Evolutionary conservation across 106 monocot species (phyloP), one percentile per base, ranked within the genome.

Genomic region (Iris macrosiphon): DNA sequence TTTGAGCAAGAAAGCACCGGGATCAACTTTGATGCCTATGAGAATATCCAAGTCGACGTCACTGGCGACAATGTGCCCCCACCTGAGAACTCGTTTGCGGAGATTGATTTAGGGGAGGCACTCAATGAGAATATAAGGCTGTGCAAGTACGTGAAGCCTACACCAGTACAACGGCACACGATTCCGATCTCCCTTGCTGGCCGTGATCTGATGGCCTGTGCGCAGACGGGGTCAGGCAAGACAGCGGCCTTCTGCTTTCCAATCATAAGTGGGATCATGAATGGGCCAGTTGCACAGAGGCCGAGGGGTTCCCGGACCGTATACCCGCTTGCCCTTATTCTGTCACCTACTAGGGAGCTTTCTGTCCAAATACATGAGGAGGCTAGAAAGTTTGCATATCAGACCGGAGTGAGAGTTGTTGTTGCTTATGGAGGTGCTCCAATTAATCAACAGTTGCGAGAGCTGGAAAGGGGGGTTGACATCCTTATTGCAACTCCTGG

Each of bases 241-340:
- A 98, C 90, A 0, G 96, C 96, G 2, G 96, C 96, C 26, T 98
- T 98, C 61, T 98, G 96, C 66, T 98, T 98, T 38, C 96, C 96
- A 0, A 98, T 98, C 31, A 98, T 98, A 31, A 79, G 71, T 57
- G 89, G 89, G 35, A 89, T 95, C 35, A 73, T 82, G 81, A 81
- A 51, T 33, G 78, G 67, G 25, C 73, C 59, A 11, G 68, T 67
- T 13, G 62, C 45, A 0, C 85, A 76, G 49, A 63, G 75, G 68
- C 62, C 55, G 16, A 64, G 76, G 22, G 84, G 81, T 1, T n/a
- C 64, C 8, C 59, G 79, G 56, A 76, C 75, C 4, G 85, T 71
- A 1, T 95, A 52, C 24, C 94, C 85, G 2, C 81, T 76, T 27
- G 94, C 89, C 7, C 70, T 95, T 38, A 89, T 95, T 31, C 55